phyloP scores from a whole-genome alignment of 75 land plant genomes.

The Sequoiadendron giganteum region DNA sequence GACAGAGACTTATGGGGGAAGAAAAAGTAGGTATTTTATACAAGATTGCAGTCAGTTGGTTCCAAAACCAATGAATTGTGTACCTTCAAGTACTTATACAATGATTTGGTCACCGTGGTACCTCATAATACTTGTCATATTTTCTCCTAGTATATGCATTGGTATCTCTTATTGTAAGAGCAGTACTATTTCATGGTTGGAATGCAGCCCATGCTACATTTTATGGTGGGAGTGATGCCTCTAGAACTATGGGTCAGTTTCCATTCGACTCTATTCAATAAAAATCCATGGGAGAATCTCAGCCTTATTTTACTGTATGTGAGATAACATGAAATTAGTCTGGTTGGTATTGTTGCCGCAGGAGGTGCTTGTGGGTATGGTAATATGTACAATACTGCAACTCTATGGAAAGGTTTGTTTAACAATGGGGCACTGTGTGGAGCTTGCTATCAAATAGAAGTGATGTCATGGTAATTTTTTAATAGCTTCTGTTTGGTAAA shows the following conservation, averaged over 20 bases:
- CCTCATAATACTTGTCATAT: no score
- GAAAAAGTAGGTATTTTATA: no score
- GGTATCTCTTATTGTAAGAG: not conserved
- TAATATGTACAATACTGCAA: slow-evolving; percentile 22
- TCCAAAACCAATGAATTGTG: no score
- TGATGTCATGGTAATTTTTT: not conserved
- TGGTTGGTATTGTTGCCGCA: not conserved
- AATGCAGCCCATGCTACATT: not conserved
- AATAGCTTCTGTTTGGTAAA: not conserved
- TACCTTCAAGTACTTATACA: no score
- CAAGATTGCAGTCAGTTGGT: no score
- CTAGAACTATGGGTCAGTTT: not conserved
- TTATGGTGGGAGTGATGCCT: slow-evolving; percentile 1
- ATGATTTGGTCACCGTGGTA: no score
- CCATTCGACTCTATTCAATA: not conserved
- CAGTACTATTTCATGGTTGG: not conserved
- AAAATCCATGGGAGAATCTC: not conserved
- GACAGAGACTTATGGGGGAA: no score
- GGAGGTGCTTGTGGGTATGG: slow-evolving; percentile 29
- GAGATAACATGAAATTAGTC: not conserved
- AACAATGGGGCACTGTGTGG: slow-evolving; percentile 19
- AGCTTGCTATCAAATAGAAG: slow-evolving; percentile 23
- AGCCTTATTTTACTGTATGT: not conserved
- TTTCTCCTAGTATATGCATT: not conserved
- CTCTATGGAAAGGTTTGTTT: slow-evolving; percentile 22